A percentile compares a stretch with the other conserved stretches of the same genome.
Evolutionary conservation across 139 green algal genomes (phyloP).

Genomic region (Pleodorina starrii): DNA sequence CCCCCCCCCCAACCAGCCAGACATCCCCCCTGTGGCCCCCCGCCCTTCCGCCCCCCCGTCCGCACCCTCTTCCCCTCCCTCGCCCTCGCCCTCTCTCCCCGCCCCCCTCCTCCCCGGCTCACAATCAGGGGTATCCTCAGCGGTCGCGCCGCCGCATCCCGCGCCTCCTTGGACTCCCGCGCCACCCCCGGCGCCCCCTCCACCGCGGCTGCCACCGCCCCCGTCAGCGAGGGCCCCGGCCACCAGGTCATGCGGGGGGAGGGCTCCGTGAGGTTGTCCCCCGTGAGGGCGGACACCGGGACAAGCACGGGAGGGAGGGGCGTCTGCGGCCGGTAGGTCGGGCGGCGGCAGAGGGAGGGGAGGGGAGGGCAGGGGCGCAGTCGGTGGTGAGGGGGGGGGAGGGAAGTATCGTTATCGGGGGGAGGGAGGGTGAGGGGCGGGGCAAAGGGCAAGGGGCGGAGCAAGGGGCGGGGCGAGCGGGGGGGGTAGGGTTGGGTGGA

Average conservation of each 20-base stretch:
- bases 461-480: too few relatives aligned
- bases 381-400: not conserved
- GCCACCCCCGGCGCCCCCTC: not conserved
- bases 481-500: too few relatives aligned
- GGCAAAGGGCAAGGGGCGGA: too few relatives aligned
- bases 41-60: not conserved
- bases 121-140: conserved; percentile 34
- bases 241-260: conserved; percentile 7
- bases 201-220: not conserved
- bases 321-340: too few relatives aligned
- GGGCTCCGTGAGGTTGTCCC: conserved; percentile 95
- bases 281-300: conserved; percentile 93
- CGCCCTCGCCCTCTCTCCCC: not conserved
- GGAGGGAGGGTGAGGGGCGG: too few relatives aligned
- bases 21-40: conserved; percentile 54
- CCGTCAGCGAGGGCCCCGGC: conserved; percentile 12
- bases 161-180: not conserved
- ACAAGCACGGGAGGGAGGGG: conserved; percentile 85
- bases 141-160: not conserved
- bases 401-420: too few relatives aligned
- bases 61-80: not conserved
- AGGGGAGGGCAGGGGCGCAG: not conserved
- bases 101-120: not conserved
- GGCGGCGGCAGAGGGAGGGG: not conserved
- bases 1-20: too few relatives aligned